A percentile compares a stretch with the other conserved stretches of the same genome.
Evolutionary conservation across 495 filamentous ascomycete genomes (phyloP).

Genomic region (Penicillium silybi): DNA sequence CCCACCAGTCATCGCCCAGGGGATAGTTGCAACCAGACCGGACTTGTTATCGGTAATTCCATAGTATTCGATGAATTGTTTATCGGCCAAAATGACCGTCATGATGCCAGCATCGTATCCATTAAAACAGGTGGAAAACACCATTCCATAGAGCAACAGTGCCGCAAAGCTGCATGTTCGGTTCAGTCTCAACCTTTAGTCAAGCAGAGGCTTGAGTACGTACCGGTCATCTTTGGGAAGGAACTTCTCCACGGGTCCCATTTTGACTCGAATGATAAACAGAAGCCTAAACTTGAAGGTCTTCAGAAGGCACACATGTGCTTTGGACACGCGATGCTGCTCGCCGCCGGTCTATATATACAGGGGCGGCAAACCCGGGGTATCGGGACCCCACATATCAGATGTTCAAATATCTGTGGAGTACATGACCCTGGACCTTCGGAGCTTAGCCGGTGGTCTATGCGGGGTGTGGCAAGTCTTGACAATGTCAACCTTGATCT

Average conservation of each 20-base stretch:
- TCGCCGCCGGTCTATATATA: constrained; percentile 5
- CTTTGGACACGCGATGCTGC: background rate
- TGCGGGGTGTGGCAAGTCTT: background rate
- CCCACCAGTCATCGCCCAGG: constrained; percentile 35
- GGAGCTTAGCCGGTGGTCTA: background rate
- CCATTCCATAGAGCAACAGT: constrained; percentile 31
- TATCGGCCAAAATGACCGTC: constrained; percentile 36
- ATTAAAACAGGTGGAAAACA: constrained; percentile 36
- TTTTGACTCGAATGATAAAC: constrained; percentile 1
- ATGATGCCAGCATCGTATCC: constrained; percentile 40
- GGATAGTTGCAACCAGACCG: constrained; percentile 35
- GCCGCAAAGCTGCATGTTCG: constrained; percentile 20
- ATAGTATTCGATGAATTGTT: constrained; percentile 36
- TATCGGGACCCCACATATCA: constrained; percentile 13
- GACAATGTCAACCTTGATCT: background rate
- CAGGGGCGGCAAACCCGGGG: background rate
- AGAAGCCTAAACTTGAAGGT: background rate
- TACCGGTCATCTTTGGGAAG: constrained; percentile 30
- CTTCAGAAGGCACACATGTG: background rate
- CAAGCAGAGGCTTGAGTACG: background rate
- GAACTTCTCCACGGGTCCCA: constrained; percentile 27
- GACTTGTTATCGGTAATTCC: constrained; percentile 22
- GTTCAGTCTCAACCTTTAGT: background rate
- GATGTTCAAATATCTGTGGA: background rate
- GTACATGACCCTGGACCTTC: background rate